Conservation (phyloP, 345 rosid genomes). For the Gossypium turneri region DNA sequence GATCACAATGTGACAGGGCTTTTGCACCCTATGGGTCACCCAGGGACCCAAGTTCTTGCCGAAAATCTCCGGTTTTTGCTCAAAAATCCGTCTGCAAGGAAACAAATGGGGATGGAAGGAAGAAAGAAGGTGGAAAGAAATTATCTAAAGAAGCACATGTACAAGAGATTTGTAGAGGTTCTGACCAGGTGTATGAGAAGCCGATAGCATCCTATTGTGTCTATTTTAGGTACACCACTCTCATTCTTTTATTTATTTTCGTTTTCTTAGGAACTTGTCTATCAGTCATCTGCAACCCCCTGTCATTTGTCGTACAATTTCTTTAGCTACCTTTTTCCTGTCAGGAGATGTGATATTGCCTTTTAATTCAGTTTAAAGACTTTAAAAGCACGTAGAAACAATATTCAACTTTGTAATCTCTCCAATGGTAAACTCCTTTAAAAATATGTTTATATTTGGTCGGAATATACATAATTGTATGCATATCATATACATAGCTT, state of each 20-base stretch:
- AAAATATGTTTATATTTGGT: no score
- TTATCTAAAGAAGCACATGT: conserved; percentile 89
- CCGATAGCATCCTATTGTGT: conserved; percentile 25
- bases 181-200: conserved; percentile 77
- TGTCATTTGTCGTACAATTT: not conserved
- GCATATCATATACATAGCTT: no score
- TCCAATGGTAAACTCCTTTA: no score
- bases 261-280: not conserved
- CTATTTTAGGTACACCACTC: not conserved
- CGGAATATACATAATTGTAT: no score
- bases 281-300: not conserved
- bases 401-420: no score
- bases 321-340: not conserved
- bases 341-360: not conserved
- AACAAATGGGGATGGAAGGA: conserved; percentile 61
- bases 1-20: conserved; percentile 77
- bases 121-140: conserved; percentile 52
- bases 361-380: not conserved
- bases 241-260: conserved; percentile 37
- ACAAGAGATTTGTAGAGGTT: conserved; percentile 66
- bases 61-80: conserved; percentile 46
- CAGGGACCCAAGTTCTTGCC: conserved; percentile 52
- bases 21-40: conserved; percentile 66
- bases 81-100: conserved; percentile 44
- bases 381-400: no score